phyloP scores from a whole-genome alignment of 2,329 filamentous ascomycete species.

The Ceratocystis harringtonii region DNA sequence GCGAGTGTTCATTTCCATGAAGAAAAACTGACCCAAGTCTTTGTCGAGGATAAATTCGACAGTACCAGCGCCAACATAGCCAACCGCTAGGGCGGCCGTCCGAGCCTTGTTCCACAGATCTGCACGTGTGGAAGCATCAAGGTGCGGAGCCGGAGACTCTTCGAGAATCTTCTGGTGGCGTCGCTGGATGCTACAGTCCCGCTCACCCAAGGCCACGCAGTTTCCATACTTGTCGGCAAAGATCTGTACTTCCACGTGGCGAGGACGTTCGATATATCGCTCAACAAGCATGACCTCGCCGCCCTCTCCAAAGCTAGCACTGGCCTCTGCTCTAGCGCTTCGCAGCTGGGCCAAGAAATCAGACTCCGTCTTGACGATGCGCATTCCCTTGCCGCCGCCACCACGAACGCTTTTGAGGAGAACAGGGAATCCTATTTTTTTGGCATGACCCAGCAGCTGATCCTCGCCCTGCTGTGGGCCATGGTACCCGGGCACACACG shows the following conservation, averaged over 20 bases:
- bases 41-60: conserved; percentile 86
- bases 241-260: conserved; percentile 82
- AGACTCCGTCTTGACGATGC: conserved; percentile 51
- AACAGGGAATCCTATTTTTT: conserved; percentile 52
- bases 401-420: conserved; percentile 68
- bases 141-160: conserved; percentile 64
- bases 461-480: conserved; percentile 61
- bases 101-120: conserved; percentile 52
- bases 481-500: conserved; percentile 93
- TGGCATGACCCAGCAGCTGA: conserved; percentile 51
- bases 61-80: conserved; percentile 80
- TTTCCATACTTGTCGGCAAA: conserved; percentile 71
- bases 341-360: conserved; percentile 58
- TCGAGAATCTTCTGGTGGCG: conserved; percentile 85
- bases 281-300: conserved; percentile 72
- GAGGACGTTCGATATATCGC: conserved; percentile 61
- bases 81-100: conserved; percentile 55
- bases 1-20: conserved; percentile 73
- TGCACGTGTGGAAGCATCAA: conserved; percentile 41
- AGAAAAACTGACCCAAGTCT: conserved; percentile 64
- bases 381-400: conserved; percentile 73
- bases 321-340: conserved; percentile 60
- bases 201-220: conserved; percentile 70
- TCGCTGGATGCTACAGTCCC: conserved; percentile 77
- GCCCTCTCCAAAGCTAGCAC: conserved; percentile 66